Conservation (phyloP, 805 yeast species). For the Lipomyces mesembrius region DNA sequence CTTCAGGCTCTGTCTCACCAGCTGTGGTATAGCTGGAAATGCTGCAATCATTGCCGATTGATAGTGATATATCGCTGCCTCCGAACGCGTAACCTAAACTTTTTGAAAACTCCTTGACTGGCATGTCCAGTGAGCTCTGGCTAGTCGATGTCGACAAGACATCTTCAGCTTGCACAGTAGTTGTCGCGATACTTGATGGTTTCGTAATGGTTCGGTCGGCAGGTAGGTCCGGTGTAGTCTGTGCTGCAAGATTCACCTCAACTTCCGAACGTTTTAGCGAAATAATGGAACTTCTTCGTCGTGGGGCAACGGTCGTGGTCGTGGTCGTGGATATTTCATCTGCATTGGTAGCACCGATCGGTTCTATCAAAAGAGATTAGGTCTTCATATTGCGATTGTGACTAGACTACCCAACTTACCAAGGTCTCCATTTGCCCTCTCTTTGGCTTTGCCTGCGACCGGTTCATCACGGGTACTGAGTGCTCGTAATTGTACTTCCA, state of each 20-base stretch:
- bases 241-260: not conserved
- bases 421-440: not conserved
- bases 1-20: not conserved
- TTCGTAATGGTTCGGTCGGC: not conserved
- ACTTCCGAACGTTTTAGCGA: not conserved
- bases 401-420: not conserved
- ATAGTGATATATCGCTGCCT: not conserved
- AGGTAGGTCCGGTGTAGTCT: not conserved
- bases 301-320: not conserved
- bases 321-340: not conserved
- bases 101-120: not conserved
- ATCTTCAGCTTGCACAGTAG: not conserved
- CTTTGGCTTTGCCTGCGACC: not conserved
- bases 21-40: not conserved
- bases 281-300: not conserved
- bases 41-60: not conserved
- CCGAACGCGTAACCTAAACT: not conserved
- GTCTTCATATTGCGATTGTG: not conserved
- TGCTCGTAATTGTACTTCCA: conserved; percentile 13
- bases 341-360: not conserved
- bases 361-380: not conserved
- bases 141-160: not conserved
- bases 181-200: not conserved
- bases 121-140: not conserved
- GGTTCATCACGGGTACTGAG: not conserved